Evolutionary conservation across 805 yeast species (phyloP).

Genomic region (Starmerella asiatica): DNA sequence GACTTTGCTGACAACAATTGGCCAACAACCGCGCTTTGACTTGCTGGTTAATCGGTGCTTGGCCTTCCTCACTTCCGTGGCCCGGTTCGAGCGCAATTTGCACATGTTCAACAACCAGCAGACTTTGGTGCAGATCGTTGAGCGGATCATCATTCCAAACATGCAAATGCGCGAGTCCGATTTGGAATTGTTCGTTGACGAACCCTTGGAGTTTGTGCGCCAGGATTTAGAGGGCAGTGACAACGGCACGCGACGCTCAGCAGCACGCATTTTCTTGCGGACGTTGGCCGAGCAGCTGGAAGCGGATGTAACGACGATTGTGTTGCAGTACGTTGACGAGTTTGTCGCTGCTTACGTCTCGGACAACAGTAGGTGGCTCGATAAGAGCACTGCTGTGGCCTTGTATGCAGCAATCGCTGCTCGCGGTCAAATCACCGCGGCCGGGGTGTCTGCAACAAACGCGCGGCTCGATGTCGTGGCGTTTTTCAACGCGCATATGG

Average conservation of each 20-base stretch:
- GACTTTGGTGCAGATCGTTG: slow-evolving; percentile 60
- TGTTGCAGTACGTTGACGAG: slow-evolving; percentile 55
- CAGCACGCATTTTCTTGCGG: slow-evolving; percentile 83
- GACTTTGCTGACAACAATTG: slow-evolving; percentile 53
- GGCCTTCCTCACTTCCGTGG: slow-evolving; percentile 68
- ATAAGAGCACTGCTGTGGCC: slow-evolving; percentile 75
- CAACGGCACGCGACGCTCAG: slow-evolving; percentile 78
- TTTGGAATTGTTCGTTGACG: slow-evolving; percentile 90
- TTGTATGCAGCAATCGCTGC: slow-evolving; percentile 82
- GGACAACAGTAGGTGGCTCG: slow-evolving; percentile 55
- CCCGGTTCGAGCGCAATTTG: slow-evolving; percentile 55
- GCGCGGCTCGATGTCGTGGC: slow-evolving; percentile 70
- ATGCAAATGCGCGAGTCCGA: slow-evolving; percentile 74
- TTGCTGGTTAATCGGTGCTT: slow-evolving; percentile 68
- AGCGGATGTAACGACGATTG: slow-evolving; percentile 55
- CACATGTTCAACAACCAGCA: slow-evolving; percentile 45
- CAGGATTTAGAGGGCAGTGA: slow-evolving; percentile 93
- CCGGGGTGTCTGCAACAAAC: slow-evolving; percentile 82
- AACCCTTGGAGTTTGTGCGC: slow-evolving; percentile 84
- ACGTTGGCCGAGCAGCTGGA: slow-evolving; percentile 74
- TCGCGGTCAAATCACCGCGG: slow-evolving; percentile 71
- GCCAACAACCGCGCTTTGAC: slow-evolving; percentile 68
- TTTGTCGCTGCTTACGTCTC: slow-evolving; percentile 43
- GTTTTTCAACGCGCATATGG: slow-evolving; percentile 69
- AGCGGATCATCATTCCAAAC: slow-evolving; percentile 78